Percentiles rank a stretch among this genome's conserved stretches.
Evolutionary conservation across 225 moss, liverwort and hornwort species (phyloP).

Genomic region (Pseudoscleropodium purum): DNA sequence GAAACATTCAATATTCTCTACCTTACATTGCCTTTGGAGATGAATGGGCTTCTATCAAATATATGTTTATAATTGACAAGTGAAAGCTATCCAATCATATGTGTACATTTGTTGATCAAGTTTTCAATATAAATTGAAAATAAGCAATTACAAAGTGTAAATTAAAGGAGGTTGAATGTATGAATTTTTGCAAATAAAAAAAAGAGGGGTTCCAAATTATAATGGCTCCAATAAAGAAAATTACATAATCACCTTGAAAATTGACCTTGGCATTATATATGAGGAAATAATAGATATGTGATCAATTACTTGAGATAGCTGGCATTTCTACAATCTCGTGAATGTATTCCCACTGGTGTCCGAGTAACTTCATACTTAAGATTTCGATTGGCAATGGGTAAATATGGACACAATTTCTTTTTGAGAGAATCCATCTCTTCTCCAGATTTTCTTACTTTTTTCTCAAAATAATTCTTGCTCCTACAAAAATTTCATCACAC

Average conservation of each 20-base stretch:
- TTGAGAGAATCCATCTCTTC: slow-evolving; percentile 29
- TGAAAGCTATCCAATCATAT: background rate
- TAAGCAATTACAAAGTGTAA: background rate
- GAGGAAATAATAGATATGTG: background rate
- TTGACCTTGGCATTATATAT: background rate
- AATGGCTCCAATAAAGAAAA: background rate
- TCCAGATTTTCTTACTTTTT: slow-evolving; percentile 35
- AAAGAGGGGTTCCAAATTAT: too few species aligned
- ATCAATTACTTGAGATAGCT: slow-evolving; percentile 52
- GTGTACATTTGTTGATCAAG: background rate
- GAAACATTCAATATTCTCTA: background rate
- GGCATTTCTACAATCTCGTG: slow-evolving; percentile 63
- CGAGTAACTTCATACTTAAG: background rate
- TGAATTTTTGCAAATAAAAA: background rate
- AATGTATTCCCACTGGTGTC: slow-evolving; percentile 37
- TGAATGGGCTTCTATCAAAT: background rate
- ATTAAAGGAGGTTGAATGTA: background rate
- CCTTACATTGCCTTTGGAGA: background rate
- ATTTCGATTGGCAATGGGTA: slow-evolving; percentile 33
- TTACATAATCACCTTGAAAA: background rate
- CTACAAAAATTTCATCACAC: background rate
- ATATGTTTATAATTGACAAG: background rate
- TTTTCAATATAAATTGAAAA: background rate
- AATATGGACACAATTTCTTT: slow-evolving; percentile 57
- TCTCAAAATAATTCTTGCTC: slow-evolving; percentile 57